Conservation (phyloP, 495 filamentous ascomycete species). For the Hypoxylon trugodes region DNA sequence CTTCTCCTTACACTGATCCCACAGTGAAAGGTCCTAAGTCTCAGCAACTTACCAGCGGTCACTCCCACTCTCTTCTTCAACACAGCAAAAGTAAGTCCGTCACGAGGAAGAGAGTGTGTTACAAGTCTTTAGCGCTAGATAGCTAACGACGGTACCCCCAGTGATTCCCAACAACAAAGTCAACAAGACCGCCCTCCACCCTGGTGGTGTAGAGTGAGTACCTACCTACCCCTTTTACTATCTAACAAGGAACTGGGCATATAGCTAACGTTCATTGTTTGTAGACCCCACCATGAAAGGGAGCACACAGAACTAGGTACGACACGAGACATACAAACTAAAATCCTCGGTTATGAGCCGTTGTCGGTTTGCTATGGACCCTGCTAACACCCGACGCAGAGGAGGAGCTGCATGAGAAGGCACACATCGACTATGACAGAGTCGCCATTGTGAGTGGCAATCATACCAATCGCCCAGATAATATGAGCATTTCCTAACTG, state of each 20-base stretch:
- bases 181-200: conserved; percentile 89
- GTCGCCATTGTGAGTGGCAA: conserved; percentile 83
- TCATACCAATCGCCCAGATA: neutral
- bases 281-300: conserved; percentile 70
- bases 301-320: conserved; percentile 89
- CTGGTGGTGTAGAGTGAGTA: conserved; percentile 88
- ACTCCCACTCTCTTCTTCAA: conserved; percentile 36
- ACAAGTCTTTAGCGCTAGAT: conserved; percentile 29
- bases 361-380: conserved; percentile 4
- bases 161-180: conserved; percentile 73
- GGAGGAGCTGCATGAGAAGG: conserved; percentile 96
- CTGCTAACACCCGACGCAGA: conserved; percentile 55
- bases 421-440: conserved; percentile 99
- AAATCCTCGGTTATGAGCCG: neutral
- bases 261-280: conserved; percentile 46
- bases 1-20: conserved; percentile 61
- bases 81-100: conserved; percentile 52
- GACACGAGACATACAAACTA: conserved; percentile 18
- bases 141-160: conserved; percentile 49
- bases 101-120: conserved; percentile 38
- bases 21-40: conserved; percentile 56
- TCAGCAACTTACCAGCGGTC: conserved; percentile 49
- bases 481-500: conserved; percentile 25
- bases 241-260: conserved; percentile 21
- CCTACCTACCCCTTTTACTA: conserved; percentile 19